phyloP scores from a whole-genome alignment of 306 rosid genomes.

The Cucumis melo region DNA sequence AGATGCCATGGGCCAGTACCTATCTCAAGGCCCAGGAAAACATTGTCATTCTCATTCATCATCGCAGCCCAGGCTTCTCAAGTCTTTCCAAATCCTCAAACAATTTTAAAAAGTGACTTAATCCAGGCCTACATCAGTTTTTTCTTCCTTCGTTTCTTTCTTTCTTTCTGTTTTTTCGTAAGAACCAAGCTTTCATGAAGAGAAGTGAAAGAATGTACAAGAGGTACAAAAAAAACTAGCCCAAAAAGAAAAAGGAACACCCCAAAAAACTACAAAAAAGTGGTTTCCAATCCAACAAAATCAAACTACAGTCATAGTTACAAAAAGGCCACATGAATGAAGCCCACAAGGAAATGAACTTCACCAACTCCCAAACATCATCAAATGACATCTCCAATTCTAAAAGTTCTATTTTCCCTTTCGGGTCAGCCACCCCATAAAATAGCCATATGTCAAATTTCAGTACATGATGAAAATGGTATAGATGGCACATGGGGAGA shows the following conservation, averaged over 20 bases:
- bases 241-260: background rate
- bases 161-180: background rate
- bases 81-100: background rate
- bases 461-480: background rate
- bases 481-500: background rate
- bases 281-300: background rate
- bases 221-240: background rate
- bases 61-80: background rate
- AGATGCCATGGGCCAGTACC: background rate
- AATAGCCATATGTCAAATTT: background rate
- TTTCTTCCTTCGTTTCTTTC: no score
- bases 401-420: no score
- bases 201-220: background rate
- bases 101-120: background rate
- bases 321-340: background rate
- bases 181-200: background rate
- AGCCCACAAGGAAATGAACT: background rate
- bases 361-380: background rate
- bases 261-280: background rate
- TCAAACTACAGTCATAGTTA: background rate
- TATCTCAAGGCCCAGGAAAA: background rate
- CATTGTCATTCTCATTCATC: background rate
- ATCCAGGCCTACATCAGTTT: background rate
- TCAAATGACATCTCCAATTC: background rate
- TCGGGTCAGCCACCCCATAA: background rate